Base-by-base conservation (phyloP, 306 rosid genomes). In the Rosa chinensis region DNA sequence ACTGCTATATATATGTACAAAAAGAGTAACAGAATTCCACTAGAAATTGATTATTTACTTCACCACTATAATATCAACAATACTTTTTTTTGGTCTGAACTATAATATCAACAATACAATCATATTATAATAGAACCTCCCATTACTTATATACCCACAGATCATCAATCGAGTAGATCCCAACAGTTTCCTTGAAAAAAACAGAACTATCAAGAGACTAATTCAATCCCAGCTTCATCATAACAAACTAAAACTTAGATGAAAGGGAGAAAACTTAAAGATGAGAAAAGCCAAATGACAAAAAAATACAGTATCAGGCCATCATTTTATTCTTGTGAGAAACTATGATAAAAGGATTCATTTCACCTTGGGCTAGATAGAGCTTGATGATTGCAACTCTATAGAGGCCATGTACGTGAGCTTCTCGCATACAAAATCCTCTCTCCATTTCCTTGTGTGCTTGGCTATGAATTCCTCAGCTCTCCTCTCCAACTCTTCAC, bases 381-480 rank as follows among this genome's bases (percentile, higher is more conserved):
- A 73, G 67, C 42, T 59, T 35, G 79, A 47, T 66, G 74, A 76
- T 49, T 52, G 77, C 5, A 58, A 66, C 64, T 67, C 25, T 35
- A 28, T 10, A 12, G 74, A 37, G 64, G 79, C 28, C 52, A 78
- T 66, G 59, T 10, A 55, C 47, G 25, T 20, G 52, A 59, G 5
- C 17, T 55, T 75, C 72, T 80, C 85, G 39, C 25, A 6, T 61
- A 53, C 32, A 55, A 70, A 17, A 66, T 83, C 89, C 73, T 83
- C 85, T 50, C 79, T 81, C 85, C 89, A 78, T 76, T 67, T 79
- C 20, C 8, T 42, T 47, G 77, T 68, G 62, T 70, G 42, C 73
- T 45, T 75, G 70, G 81, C 77, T 8, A 86, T 83, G 84, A 83
- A 84, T 16, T 83, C 84, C 43, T 84, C 82, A 52, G 45, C 32